Base-by-base conservation (phyloP, 2,329 filamentous ascomycete species). In the Colletotrichum sp. region DNA sequence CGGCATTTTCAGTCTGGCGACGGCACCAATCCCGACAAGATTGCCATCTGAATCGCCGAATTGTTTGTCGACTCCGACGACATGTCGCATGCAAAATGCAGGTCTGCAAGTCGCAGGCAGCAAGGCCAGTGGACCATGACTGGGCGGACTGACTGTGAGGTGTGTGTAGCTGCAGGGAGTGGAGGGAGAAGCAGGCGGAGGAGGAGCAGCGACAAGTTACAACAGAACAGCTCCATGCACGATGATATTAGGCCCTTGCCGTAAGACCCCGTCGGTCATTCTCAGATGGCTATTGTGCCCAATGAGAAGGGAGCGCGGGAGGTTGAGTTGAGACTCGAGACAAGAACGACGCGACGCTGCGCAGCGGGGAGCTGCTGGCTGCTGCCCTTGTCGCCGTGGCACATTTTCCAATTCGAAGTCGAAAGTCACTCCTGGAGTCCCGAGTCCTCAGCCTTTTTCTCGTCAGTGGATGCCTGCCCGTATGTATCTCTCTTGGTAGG, bases 311-410 rank as follows among this genome's bases (percentile, higher is more conserved):
- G 16, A 26, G 13, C 18, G n/a, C 6, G 24, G 38, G 69, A 34
- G 16, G 69, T 56, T 67, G 61, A 63, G 69, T 68, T 72, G 21
- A 68, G 69, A 75, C 69, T 67, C 63, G 62, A 75, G 73, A 75
- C 62, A 58, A 52, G 7, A 55, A 16, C 63, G 36, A 36, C 34
- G 56, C 28, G 70, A 69, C 64, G 55, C 64, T 73, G 30, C 55
- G 48, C 70, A 26, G 28, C 43, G 43, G 43, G 43, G 56, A 61
- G 28, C 58, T n/a, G 58, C 58, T 61, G 26, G 28, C 21, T 21
- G 24, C 21, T 58, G 26, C 55, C 55, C 26, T 58, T 58, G 21
- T 28, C 21, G n/a, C 55, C 24, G 9, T 18, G 16, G 21, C 26
- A 58, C 21, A 21, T 14, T 26, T 26, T 28, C 16, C 13, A 26